These are phyloP conservation scores for Citrus cavaleriei DNA, from an alignment of 345 rosid species.

Conservation along the genomic window DNA sequence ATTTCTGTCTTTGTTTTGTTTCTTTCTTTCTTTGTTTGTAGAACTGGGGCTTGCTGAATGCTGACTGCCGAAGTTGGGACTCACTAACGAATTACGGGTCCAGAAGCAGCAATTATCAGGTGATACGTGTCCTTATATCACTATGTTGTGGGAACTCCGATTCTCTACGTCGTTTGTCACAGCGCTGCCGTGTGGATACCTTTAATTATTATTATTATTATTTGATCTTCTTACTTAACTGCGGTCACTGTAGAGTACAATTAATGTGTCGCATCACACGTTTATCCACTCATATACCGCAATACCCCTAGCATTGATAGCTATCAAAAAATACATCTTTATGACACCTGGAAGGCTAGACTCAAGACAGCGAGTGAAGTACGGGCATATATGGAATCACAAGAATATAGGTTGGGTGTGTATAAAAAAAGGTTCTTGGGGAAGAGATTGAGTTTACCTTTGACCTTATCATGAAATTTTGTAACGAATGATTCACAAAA, in stretches of 20 bases:
- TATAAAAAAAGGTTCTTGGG: conserved; percentile 21
- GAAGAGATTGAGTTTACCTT: not conserved
- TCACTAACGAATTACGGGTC: not conserved
- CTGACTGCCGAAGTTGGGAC: not conserved
- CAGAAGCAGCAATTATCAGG: not conserved
- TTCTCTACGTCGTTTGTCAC: conserved; percentile 6
- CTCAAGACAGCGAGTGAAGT: not conserved
- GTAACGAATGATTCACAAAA: conserved; percentile 21
- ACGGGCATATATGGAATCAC: conserved; percentile 8
- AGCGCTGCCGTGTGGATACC: conserved; percentile 6
- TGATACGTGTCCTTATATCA: not conserved
- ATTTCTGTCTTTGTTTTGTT: not conserved
- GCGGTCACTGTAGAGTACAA: not conserved
- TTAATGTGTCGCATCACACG: not conserved
- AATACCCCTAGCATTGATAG: not conserved
- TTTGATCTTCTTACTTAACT: not conserved
- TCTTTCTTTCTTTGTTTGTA: too few relatives aligned
- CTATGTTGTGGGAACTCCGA: not conserved
- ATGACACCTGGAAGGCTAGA: not conserved
- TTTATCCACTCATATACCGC: not conserved
- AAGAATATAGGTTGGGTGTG: not conserved
- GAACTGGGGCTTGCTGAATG: not conserved
- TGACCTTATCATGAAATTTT: conserved; percentile 12
- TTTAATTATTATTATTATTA: not conserved
- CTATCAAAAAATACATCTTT: too few relatives aligned